These are phyloP conservation scores for Trypanosoma vivax DNA, from an alignment of 208 protist species.

Conservation along the genomic window DNA sequence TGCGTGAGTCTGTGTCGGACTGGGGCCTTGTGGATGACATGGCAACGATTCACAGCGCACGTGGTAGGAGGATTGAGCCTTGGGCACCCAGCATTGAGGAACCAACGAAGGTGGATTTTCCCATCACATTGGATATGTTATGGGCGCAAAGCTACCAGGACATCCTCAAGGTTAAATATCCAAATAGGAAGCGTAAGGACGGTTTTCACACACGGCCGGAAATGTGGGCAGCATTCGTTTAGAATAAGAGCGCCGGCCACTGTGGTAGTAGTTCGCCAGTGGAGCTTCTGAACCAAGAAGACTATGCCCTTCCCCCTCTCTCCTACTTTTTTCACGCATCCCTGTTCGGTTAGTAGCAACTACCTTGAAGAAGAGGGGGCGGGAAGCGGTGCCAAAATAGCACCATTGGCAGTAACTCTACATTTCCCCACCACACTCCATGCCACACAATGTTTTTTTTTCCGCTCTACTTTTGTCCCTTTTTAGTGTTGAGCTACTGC, in stretches of 20 bases:
- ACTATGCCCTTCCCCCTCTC: not conserved
- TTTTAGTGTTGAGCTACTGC: not conserved
- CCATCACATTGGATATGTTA: conserved; percentile 86
- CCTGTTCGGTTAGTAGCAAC: not conserved
- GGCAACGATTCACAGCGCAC: conserved; percentile 47
- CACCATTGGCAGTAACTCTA: not conserved
- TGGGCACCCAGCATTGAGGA: conserved; percentile 87
- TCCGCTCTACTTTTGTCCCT: not conserved
- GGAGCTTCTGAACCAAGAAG: too few species aligned
- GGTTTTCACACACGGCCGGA: conserved; percentile 80
- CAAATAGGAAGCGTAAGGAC: conserved; percentile 74
- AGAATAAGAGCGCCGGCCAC: conserved; percentile 7
- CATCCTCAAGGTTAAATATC: conserved; percentile 78
- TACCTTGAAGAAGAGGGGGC: not conserved
- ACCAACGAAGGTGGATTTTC: conserved; percentile 79
- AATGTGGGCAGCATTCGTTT: conserved; percentile 80
- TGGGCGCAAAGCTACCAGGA: conserved; percentile 86
- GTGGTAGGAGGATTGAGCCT: conserved; percentile 82
- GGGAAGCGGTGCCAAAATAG: not conserved
- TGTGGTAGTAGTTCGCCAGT: too few species aligned
- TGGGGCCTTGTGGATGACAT: conserved; percentile 79
- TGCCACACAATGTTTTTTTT: not conserved
- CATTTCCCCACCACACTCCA: not conserved
- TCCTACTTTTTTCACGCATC: not conserved
- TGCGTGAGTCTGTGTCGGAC: conserved; percentile 71